Percentiles rank a stretch among this genome's conserved stretches.
These are phyloP conservation scores for Pterula multifida DNA, from an alignment of 1,284 basidiomycete genomes.

Conservation along the genomic window DNA sequence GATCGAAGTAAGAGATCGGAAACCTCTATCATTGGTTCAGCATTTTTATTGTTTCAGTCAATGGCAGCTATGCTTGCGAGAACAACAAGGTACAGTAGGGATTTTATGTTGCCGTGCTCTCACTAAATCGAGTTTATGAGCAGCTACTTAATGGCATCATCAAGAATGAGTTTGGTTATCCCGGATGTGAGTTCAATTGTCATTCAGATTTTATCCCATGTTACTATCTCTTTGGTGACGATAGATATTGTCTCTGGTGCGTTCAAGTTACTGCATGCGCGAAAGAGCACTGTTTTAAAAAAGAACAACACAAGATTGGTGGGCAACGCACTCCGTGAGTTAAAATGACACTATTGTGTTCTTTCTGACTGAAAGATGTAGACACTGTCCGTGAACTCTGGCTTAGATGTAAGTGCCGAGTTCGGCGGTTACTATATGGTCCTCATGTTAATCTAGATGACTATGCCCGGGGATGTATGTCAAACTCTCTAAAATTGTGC, in stretches of 20 bases:
- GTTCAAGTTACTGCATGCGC: constrained; percentile 28
- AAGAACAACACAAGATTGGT: neutral
- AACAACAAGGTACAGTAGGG: constrained; percentile 39
- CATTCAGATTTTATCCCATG: neutral
- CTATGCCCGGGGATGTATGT: constrained; percentile 43
- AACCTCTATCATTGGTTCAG: too few relatives aligned
- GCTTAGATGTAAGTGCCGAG: constrained; percentile 42
- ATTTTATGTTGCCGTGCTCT: too few relatives aligned
- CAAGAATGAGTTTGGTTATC: constrained; percentile 64
- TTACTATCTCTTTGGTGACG: neutral
- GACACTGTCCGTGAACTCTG: constrained; percentile 35
- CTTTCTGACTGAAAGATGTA: constrained; percentile 19
- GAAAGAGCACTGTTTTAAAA: too few relatives aligned
- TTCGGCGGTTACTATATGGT: neutral
- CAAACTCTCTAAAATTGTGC: neutral
- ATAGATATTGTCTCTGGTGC: constrained; percentile 44
- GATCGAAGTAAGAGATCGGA: constrained; percentile 26
- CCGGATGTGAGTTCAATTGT: constrained; percentile 37
- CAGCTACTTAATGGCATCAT: constrained; percentile 47
- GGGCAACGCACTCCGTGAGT: constrained; percentile 1
- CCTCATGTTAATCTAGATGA: constrained; percentile 25
- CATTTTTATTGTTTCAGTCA: constrained; percentile 22
- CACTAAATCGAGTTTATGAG: too few relatives aligned
- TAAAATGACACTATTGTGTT: constrained; percentile 3
- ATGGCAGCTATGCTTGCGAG: constrained; percentile 57